These are phyloP conservation scores for Massariosphaeria phaeospora DNA, from an alignment of 495 filamentous ascomycete species.

Conservation along the genomic window DNA sequence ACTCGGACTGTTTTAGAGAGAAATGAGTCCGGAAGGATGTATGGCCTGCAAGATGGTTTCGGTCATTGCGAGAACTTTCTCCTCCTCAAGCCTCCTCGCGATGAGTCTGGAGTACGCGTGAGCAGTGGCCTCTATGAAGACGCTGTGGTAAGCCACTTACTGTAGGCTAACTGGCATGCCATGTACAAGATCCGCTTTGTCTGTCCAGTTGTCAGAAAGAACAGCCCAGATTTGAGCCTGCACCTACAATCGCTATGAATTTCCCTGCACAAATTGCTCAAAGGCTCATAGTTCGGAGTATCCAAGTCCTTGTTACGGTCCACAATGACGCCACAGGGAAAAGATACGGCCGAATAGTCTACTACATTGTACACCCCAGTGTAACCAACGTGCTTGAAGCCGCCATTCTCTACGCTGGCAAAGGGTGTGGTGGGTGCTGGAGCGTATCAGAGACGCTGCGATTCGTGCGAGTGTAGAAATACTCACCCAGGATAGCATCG, in stretches of 20 bases:
- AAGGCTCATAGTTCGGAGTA: constrained; percentile 5
- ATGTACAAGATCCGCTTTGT: constrained; percentile 51
- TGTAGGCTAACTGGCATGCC: constrained; percentile 54
- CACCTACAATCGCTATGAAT: constrained; percentile 28
- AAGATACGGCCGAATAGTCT: constrained; percentile 36
- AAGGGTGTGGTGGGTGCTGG: constrained; percentile 37
- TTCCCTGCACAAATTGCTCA: constrained; percentile 24
- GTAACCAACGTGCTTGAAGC: constrained; percentile 38
- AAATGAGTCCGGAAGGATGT: constrained; percentile 2
- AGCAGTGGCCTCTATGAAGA: too few species aligned
- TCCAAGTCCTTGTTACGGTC: constrained; percentile 33
- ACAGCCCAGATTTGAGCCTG: neutral
- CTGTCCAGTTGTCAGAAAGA: constrained; percentile 36
- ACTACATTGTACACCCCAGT: constrained; percentile 39
- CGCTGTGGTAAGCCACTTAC: too few species aligned
- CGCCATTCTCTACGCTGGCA: constrained; percentile 30
- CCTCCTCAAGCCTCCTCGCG: constrained; percentile 49
- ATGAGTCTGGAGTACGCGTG: too few species aligned
- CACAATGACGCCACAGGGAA: constrained; percentile 34
- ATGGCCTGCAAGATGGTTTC: constrained; percentile 29
- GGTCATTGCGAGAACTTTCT: constrained; percentile 43
- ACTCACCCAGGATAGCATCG: constrained; percentile 37
- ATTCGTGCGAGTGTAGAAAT: neutral
- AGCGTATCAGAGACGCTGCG: neutral
- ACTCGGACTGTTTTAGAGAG: neutral